These are phyloP conservation scores for Chrysosphaeria jannelii DNA, from an alignment of 2,329 filamentous ascomycete species.

Conservation along the genomic window DNA sequence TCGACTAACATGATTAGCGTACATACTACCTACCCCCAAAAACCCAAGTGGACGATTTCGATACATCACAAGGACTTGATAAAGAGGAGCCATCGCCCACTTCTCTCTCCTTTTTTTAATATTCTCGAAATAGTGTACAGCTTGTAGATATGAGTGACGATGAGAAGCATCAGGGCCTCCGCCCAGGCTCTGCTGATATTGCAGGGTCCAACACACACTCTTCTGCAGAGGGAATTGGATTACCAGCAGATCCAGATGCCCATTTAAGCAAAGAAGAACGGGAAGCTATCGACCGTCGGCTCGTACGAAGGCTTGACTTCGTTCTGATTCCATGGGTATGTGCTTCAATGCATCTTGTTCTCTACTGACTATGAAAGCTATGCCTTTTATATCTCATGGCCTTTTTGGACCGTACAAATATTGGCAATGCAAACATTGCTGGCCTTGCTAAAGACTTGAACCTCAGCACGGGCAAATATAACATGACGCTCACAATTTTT, in stretches of 20 bases:
- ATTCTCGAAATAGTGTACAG: no score
- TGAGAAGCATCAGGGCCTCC: no score
- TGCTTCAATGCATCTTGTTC: not conserved
- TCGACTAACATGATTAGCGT: no score
- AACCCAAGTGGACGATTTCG: no score
- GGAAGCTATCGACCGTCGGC: slow-evolving; percentile 8
- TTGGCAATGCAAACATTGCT: slow-evolving; percentile 36
- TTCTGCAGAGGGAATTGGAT: no score
- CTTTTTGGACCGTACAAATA: slow-evolving; percentile 50
- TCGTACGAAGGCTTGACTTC: slow-evolving; percentile 8
- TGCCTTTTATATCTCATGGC: slow-evolving; percentile 44
- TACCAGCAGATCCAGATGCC: slow-evolving; percentile 9
- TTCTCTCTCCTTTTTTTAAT: no score
- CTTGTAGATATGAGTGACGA: no score
- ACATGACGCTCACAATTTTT: slow-evolving; percentile 50
- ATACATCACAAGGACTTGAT: no score
- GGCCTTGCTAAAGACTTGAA: slow-evolving; percentile 22
- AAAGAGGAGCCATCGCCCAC: no score
- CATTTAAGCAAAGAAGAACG: slow-evolving; percentile 7
- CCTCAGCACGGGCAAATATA: slow-evolving; percentile 35
- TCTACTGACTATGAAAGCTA: slow-evolving; percentile 12
- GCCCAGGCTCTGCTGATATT: no score
- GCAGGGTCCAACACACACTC: no score
- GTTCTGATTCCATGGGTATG: slow-evolving; percentile 11
- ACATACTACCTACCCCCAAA: no score